Percentiles rank a stretch among this genome's conserved stretches.
Evolutionary conservation across 768 basidiomycete species (phyloP).

Genomic region (Psilocybe cubensis): DNA sequence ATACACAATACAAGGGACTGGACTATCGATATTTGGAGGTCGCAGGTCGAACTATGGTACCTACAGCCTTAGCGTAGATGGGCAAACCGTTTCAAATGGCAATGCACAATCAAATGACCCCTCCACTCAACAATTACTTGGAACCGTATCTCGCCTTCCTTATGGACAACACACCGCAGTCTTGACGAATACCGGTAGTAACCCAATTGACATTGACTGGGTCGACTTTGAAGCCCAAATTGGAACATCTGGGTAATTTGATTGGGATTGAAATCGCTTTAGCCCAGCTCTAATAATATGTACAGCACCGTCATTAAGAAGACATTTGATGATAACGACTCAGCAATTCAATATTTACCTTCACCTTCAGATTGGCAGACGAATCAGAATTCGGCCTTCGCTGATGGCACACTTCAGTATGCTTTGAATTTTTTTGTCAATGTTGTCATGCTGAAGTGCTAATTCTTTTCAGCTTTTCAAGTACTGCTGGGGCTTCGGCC

Average conservation of each 20-base stretch:
- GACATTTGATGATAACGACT: slow-evolving; percentile 45
- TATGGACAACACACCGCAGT: slow-evolving; percentile 52
- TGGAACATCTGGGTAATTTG: slow-evolving; percentile 39
- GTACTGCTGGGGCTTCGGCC: slow-evolving; percentile 41
- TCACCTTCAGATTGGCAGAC: slow-evolving; percentile 38
- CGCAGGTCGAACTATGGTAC: slow-evolving; percentile 48
- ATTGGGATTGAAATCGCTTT: neutral
- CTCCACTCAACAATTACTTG: slow-evolving; percentile 43
- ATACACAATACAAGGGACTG: slow-evolving; percentile 41
- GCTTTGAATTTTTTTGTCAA: slow-evolving; percentile 10
- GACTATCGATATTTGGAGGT: slow-evolving; percentile 54
- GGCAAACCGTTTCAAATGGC: slow-evolving; percentile 35
- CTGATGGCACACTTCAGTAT: slow-evolving; percentile 48
- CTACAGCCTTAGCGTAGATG: slow-evolving; percentile 50
- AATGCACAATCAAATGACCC: slow-evolving; percentile 33
- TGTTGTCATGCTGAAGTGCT: neutral
- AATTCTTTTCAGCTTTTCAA: slow-evolving; percentile 39
- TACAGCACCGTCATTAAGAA: slow-evolving; percentile 26
- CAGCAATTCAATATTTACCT: slow-evolving; percentile 43
- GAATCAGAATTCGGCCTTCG: slow-evolving; percentile 30
- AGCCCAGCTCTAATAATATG: slow-evolving; percentile 9
- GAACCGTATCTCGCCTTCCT: slow-evolving; percentile 41
- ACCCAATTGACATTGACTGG: slow-evolving; percentile 54
- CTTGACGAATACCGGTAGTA: slow-evolving; percentile 46
- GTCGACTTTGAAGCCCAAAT: slow-evolving; percentile 46